A percentile compares a stretch with the other conserved stretches of the same genome.
Evolutionary conservation across 768 basidiomycete species (phyloP).

Genomic region (Boletus insuetus): DNA sequence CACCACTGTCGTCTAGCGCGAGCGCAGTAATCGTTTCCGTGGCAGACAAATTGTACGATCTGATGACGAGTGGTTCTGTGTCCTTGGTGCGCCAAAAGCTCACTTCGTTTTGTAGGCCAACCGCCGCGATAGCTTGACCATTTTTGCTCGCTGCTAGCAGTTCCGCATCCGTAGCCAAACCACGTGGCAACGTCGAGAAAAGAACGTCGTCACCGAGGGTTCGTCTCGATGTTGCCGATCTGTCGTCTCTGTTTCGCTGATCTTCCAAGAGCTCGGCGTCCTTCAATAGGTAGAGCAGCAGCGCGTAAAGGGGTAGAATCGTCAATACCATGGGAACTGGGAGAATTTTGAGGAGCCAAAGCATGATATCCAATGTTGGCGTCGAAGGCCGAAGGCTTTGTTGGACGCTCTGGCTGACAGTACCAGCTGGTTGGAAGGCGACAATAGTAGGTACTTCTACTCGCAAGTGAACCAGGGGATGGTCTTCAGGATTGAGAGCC

Average conservation of each 20-base stretch:
- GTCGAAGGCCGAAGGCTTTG: slow-evolving; percentile 44
- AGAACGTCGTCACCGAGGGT: slow-evolving; percentile 44
- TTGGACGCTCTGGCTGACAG: slow-evolving; percentile 22
- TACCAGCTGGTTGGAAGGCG: slow-evolving; percentile 51
- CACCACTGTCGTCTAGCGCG: slow-evolving; percentile 58
- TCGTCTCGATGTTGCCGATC: slow-evolving; percentile 34
- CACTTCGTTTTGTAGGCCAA: slow-evolving; percentile 78
- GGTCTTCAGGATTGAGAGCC: slow-evolving; percentile 65
- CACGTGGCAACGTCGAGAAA: slow-evolving; percentile 76
- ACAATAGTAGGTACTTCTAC: slow-evolving; percentile 79
- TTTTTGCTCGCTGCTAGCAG: slow-evolving; percentile 69
- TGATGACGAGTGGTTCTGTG: slow-evolving; percentile 43
- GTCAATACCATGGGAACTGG: slow-evolving; percentile 81
- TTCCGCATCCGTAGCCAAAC: slow-evolving; percentile 80
- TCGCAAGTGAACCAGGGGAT: slow-evolving; percentile 69
- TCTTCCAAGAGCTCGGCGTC: slow-evolving; percentile 89
- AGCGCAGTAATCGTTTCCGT: slow-evolving; percentile 56
- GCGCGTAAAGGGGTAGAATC: slow-evolving; percentile 65
- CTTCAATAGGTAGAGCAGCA: slow-evolving; percentile 85
- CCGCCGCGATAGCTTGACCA: slow-evolving; percentile 62
- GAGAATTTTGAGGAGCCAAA: slow-evolving; percentile 83
- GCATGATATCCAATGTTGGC: slow-evolving; percentile 51
- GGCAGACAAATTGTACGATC: slow-evolving; percentile 42
- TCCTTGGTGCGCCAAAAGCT: slow-evolving; percentile 59
- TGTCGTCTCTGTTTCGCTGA: slow-evolving; percentile 61